A percentile compares a stretch with the other conserved stretches of the same genome.
Evolutionary conservation across 345 rosid genomes (phyloP).

Genomic region (Eucalyptus coolabah): DNA sequence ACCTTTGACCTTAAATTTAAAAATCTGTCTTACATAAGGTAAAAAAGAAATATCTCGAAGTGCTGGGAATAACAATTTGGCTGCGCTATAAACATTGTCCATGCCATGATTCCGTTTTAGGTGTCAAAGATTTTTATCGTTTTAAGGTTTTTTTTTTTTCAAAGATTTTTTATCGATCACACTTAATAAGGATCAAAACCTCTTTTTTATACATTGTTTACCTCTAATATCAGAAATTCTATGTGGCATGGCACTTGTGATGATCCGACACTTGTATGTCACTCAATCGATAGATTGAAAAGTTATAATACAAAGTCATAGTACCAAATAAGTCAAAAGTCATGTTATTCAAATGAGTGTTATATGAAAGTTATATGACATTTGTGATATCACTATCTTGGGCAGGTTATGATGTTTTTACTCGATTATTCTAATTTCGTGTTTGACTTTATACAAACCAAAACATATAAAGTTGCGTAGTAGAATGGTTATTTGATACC

Average conservation of each 20-base stretch:
- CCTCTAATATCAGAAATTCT: background rate
- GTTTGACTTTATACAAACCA: background rate
- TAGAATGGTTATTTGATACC: background rate
- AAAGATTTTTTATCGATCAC: background rate
- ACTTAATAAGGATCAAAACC: no score
- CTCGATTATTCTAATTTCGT: background rate
- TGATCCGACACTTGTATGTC: background rate
- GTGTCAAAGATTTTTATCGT: no score
- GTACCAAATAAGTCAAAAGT: background rate
- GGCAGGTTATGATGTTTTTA: background rate
- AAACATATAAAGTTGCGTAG: background rate
- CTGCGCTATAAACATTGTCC: background rate
- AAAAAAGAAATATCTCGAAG: background rate
- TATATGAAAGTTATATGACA: background rate
- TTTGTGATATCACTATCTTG: background rate
- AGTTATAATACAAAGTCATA: background rate
- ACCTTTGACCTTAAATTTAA: background rate
- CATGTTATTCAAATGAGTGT: accelerated
- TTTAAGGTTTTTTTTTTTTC: no score
- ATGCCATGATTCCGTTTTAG: no score
- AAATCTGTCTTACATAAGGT: background rate
- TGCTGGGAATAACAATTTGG: background rate
- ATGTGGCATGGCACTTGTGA: no score
- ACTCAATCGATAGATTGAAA: background rate
- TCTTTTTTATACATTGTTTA: background rate